Evolutionary conservation across 345 rosid genomes (phyloP), one percentile per base, ranked within the genome.

Genomic region (Xanthoceras sorbifolium): DNA sequence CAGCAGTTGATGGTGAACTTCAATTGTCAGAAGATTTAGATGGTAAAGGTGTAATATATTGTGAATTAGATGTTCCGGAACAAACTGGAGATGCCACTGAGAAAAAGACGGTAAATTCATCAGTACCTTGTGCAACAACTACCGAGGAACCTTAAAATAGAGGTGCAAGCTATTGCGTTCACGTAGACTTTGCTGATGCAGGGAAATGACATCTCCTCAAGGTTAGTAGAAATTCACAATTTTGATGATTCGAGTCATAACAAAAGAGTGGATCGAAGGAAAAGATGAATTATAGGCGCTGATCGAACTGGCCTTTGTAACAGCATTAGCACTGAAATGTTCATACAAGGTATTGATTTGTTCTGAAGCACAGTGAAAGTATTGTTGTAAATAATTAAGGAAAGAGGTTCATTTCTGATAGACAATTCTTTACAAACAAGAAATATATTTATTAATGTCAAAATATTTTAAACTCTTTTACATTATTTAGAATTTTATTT

Each of bases 31-130:
- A 67, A 50, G 90, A 82, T 75, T 55, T 81, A 26, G 75, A 77
- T 20, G 78, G 79, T 9, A 82, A 62, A 76, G 85, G 87, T 26
- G 84, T 80, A 31, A 17, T 85, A 62, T 82, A 84, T 14, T 77
- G 83, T 64, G 89, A 86, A 68, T 69, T 84, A 57, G 78, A 79
- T 44, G 54, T 12, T 79, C 82, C 66, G 31, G 83, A 77, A 44
- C 69, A 71, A 74, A 78, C 82, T 63, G 84, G 80, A 14, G 84
- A 81, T 69, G 52, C 69, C 65, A 78, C 5, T 10, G 81, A 64
- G 72, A 67, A 38, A 65, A 40, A 34, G 42, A 38, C 11, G 3
- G 28, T 78, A 23, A 74, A 74, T 48, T 55, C 74, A 14, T 66
- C 70, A 40, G n/a, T 29, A 36, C 17, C 73, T 29, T 36, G 50